These are phyloP conservation scores for Beauveria bassiana DNA, from an alignment of 2,329 filamentous ascomycete genomes.

Conservation along the genomic window DNA sequence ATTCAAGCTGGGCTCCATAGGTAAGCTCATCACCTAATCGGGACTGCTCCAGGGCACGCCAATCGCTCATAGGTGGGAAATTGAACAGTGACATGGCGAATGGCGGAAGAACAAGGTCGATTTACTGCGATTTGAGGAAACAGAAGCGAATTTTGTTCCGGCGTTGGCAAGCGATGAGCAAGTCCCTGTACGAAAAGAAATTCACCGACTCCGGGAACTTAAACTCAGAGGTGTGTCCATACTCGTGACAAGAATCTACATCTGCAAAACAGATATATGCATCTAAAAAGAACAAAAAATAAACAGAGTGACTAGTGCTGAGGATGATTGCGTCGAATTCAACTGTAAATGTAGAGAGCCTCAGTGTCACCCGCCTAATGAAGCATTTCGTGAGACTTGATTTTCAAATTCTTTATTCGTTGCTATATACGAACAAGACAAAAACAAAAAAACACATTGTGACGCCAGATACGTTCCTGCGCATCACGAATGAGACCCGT, in stretches of 20 bases:
- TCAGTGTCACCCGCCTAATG: too few relatives aligned
- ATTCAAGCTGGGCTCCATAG: neutral
- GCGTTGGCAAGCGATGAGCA: neutral
- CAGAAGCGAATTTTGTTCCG: neutral
- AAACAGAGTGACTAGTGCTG: too few relatives aligned
- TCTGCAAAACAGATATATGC: too few relatives aligned
- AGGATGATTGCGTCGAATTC: too few relatives aligned
- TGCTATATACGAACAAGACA: neutral
- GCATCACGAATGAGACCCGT: neutral
- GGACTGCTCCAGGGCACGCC: neutral
- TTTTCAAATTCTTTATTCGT: neutral
- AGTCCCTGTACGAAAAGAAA: neutral
- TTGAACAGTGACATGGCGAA: neutral
- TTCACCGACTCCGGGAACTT: too few relatives aligned
- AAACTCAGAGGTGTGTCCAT: too few relatives aligned
- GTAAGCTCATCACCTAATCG: neutral
- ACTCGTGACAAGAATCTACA: too few relatives aligned
- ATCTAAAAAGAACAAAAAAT: too few relatives aligned
- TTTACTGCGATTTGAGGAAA: neutral
- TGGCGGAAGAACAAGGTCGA: neutral
- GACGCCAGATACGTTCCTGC: neutral
- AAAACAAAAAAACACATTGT: neutral
- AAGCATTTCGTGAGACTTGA: too few relatives aligned
- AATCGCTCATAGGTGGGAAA: constrained; percentile 3
- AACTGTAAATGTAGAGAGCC: too few relatives aligned